Base-by-base conservation (phyloP, 495 filamentous ascomycete genomes). In the Penicillium cinerascens region DNA sequence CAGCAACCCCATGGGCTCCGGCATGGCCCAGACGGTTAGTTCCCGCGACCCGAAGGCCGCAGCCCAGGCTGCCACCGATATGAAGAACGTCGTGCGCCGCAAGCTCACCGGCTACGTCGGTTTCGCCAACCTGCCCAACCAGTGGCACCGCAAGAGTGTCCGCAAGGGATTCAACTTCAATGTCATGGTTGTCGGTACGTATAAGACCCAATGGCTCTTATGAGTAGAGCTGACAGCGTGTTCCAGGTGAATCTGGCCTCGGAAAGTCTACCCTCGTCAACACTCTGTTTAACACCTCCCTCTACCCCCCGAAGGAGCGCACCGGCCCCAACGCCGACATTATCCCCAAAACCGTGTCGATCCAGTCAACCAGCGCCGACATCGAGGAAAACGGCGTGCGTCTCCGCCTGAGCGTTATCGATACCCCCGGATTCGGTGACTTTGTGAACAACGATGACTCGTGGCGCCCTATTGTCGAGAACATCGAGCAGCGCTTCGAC, bases 131-230 rank as follows among this genome's bases (percentile, higher is more conserved):
- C 78, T 98, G 73, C 93, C 93, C 40, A 98, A 98, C 76, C 93
- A 98, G 75, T 98, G 95, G 95, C 93, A 98, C 80, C 91, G 93
- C 73, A 98, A 98, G 87, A 96, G 92, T 82, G 95, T 98, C 63
- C 88, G 93, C 67, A 98, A 98, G 74, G 93, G 93, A 52, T 98
- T 98, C 85, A 98, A 97, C 82, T 98, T 98, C 82, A 98, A 98
- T 68, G 93, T 97, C 52, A 98, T 98, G 93, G 93, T 98, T 73
- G 93, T 98, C 73, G 93, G 93, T 98, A 79, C 64, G 78, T 76
- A 46, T 29, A 54, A 79, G 29, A 48, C 49, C 23, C 9, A 29
- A 41, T 42, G 8, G 39, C 42, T 33, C 6, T 36, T 6, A 11
- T 16, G 20, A 15, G 17, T 11, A 18, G 37, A 23, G 22, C 59